These are phyloP conservation scores for Chrysoporthe deuterocubensis DNA, from an alignment of 2,329 filamentous ascomycete species.

Conservation along the genomic window DNA sequence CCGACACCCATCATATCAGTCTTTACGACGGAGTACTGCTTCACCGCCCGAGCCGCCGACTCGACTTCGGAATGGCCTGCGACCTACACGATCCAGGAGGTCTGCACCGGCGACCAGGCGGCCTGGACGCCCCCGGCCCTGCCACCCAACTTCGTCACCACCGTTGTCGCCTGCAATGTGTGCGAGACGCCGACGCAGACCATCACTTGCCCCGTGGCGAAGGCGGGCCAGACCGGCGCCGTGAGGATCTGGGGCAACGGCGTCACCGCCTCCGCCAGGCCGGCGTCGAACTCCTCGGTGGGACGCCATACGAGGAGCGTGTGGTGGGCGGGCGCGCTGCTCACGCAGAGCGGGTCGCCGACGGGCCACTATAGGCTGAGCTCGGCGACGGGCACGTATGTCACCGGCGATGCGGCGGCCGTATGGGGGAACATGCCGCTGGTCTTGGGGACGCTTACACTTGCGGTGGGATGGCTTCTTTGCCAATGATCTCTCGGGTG, in stretches of 20 bases:
- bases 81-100: conserved; percentile 46
- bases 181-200: conserved; percentile 39
- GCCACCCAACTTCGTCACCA: conserved; percentile 45
- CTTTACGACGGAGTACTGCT: conserved; percentile 45
- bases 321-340: conserved; percentile 17
- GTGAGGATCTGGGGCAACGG: conserved; percentile 42
- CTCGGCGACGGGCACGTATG: background rate
- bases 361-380: conserved; percentile 3
- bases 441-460: background rate
- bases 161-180: conserved; percentile 41
- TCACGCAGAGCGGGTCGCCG: conserved; percentile 7
- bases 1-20: conserved; percentile 33
- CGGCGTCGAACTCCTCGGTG: background rate
- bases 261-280: conserved; percentile 38
- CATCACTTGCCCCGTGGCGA: conserved; percentile 44
- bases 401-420: conserved; percentile 15
- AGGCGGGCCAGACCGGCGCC: conserved; percentile 37
- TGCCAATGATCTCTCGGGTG: background rate
- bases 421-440: conserved; percentile 11
- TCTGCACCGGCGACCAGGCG: conserved; percentile 38
- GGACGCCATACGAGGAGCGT: background rate
- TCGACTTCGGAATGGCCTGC: conserved; percentile 44
- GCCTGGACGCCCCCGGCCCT: conserved; percentile 37
- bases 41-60: conserved; percentile 43
- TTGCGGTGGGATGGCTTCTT: conserved; percentile 10